Evolutionary conservation across 139 green algal genomes (phyloP).

Genomic region (Astrephomene gubernaculifera): DNA sequence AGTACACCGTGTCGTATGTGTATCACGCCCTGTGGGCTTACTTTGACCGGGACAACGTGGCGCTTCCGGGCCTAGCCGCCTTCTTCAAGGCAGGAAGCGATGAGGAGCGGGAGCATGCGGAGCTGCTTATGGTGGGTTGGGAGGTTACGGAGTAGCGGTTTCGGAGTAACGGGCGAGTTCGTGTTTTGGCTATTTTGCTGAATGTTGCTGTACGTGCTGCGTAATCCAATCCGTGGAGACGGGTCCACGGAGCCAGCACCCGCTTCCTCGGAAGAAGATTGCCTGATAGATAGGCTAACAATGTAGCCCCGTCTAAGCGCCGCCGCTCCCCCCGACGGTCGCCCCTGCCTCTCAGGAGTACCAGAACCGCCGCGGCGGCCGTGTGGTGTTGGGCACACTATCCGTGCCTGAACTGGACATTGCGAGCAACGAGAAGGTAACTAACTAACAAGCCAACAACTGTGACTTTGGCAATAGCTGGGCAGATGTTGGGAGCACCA

Average conservation of each 20-base stretch:
- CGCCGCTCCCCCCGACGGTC: background rate
- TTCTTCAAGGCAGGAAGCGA: constrained; percentile 77
- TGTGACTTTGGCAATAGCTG: too few species aligned
- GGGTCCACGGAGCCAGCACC: too few species aligned
- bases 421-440: constrained; percentile 67
- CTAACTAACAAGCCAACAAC: too few species aligned
- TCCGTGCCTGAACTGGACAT: constrained; percentile 89
- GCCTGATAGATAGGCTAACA: too few species aligned
- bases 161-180: too few species aligned
- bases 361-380: constrained; percentile 92
- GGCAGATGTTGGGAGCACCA: too few species aligned
- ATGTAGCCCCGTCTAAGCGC: too few species aligned
- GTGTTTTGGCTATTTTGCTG: too few species aligned
- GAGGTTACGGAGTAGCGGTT: too few species aligned
- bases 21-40: constrained; percentile 96
- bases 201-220: too few species aligned
- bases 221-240: too few species aligned
- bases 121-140: constrained; percentile 86
- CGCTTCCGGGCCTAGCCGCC: constrained; percentile 87
- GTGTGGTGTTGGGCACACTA: constrained; percentile 88
- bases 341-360: background rate
- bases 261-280: too few species aligned
- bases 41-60: constrained; percentile 98
- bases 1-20: constrained; percentile 93
- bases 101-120: constrained; percentile 93